phyloP scores from a whole-genome alignment of 176 grass and related monocot species.

The Triticum monococcum region DNA sequence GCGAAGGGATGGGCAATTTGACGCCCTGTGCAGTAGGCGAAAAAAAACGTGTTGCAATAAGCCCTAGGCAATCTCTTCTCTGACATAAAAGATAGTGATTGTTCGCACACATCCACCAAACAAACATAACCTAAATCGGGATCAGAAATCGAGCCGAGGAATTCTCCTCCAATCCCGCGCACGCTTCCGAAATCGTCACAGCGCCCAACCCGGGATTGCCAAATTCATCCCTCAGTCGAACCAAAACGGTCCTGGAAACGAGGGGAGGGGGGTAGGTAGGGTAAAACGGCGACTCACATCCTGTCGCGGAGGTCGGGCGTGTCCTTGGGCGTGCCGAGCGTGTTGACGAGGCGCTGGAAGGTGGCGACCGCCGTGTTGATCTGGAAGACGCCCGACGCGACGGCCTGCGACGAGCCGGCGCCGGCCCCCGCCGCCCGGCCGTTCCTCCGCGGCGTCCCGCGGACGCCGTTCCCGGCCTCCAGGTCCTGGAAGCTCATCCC shows the following conservation, averaged over 20 bases:
- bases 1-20: not conserved
- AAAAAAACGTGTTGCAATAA: not conserved
- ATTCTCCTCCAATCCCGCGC: not conserved
- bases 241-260: not conserved
- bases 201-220: not conserved
- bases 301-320: slow-evolving; percentile 88
- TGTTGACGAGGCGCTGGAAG: slow-evolving; percentile 94
- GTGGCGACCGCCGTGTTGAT: slow-evolving; percentile 84
- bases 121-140: slow-evolving; percentile 15
- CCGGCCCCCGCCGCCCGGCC: not conserved
- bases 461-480: slow-evolving; percentile 61
- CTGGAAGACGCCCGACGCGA: slow-evolving; percentile 82
- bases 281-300: slow-evolving; percentile 43
- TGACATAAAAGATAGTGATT: not conserved
- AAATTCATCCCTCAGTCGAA: not conserved
- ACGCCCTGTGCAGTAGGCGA: not conserved
- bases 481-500: slow-evolving; percentile 99
- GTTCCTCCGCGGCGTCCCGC: slow-evolving; percentile 26
- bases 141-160: not conserved
- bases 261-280: not conserved
- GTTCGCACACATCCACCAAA: not conserved
- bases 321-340: slow-evolving; percentile 96
- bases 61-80: not conserved
- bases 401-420: slow-evolving; percentile 63
- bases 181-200: not conserved